These are phyloP conservation scores for Luffa acutangula DNA, from an alignment of 306 rosid genomes.

Conservation along the genomic window DNA sequence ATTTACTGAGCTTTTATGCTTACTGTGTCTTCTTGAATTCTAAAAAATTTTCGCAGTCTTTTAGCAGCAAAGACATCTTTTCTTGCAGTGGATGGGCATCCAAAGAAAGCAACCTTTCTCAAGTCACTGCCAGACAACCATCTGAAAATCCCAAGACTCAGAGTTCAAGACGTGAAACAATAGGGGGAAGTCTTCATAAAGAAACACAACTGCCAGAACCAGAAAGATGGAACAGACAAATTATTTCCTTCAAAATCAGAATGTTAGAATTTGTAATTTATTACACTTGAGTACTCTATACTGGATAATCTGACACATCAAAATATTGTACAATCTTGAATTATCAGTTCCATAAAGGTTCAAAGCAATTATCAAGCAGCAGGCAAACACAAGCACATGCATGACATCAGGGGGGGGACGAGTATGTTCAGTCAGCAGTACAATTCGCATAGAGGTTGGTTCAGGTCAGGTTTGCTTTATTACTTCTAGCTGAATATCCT, in stretches of 20 bases:
- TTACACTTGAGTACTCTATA: not conserved
- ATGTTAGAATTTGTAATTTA: not conserved
- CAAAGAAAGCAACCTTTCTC: constrained; percentile 51
- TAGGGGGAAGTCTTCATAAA: not conserved
- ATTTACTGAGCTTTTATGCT: constrained; percentile 5
- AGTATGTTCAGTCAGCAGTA: not conserved
- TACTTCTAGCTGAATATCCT: not conserved
- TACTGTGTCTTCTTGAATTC: constrained; percentile 42
- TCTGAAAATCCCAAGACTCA: constrained; percentile 33
- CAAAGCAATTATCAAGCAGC: not conserved
- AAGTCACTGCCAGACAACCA: constrained; percentile 73
- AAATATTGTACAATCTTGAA: not conserved
- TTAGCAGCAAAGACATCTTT: constrained; percentile 43
- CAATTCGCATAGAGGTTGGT: not conserved
- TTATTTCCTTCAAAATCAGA: not conserved
- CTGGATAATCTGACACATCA: not conserved
- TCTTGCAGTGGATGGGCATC: constrained; percentile 45
- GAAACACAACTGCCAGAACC: not conserved
- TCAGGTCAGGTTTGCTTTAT: not conserved
- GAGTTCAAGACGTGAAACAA: constrained; percentile 5
- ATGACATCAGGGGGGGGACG: not conserved
- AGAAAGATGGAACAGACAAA: not conserved
- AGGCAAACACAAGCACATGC: not conserved
- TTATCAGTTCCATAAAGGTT: not conserved
- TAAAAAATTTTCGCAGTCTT: constrained; percentile 49